Percentiles rank a stretch among this genome's conserved stretches.
Conservation (phyloP, 163 green algal species). For the Scenedesmus sp. region DNA sequence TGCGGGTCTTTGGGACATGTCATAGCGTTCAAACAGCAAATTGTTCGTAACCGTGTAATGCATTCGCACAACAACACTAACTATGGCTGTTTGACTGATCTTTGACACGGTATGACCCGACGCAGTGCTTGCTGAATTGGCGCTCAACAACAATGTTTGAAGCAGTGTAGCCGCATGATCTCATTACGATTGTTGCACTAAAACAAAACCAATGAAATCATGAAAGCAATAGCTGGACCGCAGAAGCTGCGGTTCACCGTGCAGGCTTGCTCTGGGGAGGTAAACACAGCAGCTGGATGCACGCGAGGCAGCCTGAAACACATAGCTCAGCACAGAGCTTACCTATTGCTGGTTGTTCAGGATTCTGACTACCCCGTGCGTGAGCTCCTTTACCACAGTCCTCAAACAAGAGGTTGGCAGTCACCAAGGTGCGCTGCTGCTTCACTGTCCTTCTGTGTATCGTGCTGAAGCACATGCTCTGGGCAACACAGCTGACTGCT, state of each 20-base stretch:
- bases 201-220: constrained; percentile 14
- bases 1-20: too few species aligned
- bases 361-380: constrained; percentile 86
- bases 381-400: constrained; percentile 87
- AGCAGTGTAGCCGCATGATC: not conserved
- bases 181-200: not conserved
- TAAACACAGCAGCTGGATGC: not conserved
- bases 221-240: constrained; percentile 64
- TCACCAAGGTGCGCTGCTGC: constrained; percentile 70
- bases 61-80: too few species aligned
- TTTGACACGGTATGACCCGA: not conserved
- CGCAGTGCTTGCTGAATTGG: not conserved
- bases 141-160: constrained; percentile 2
- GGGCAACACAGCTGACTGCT: not conserved
- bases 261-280: constrained; percentile 64
- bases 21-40: too few species aligned
- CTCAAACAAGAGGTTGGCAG: constrained; percentile 88
- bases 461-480: not conserved
- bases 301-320: not conserved
- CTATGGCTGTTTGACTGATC: too few species aligned
- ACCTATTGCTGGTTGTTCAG: constrained; percentile 52
- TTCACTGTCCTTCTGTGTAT: not conserved
- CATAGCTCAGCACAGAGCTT: not conserved
- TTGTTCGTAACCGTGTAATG: too few species aligned
- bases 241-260: constrained; percentile 75